Base-by-base conservation (phyloP, 2,329 filamentous ascomycete genomes). In the Hysterium pulicare region DNA sequence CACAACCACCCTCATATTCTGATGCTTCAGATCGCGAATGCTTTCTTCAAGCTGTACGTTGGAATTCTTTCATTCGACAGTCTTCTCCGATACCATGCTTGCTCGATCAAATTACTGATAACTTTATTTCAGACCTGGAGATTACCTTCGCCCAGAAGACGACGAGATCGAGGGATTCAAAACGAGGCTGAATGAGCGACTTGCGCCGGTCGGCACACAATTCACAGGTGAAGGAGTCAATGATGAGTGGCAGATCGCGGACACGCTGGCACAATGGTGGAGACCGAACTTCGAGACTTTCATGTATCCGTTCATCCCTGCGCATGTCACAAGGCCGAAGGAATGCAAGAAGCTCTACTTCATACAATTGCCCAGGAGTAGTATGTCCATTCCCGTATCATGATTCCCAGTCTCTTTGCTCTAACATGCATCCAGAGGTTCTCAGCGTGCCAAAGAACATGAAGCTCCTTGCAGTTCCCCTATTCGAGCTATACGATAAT, bases 261-360 rank as follows among this genome's bases (percentile, higher is more conserved):
- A 97, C 66, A 95, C 90, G 37, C 77, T 98, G 43, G 91, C 93
- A 41, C 90, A 96, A 72, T 98, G 93, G 93, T 98, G 91, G 90
- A 79, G 93, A 44, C 93, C 93, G 41, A 98, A 97, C 74, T 96
- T 97, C 66, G 93, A 98, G 76, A 97, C 93, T 2, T 97, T 97
- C 76, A 96, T 98, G 90, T 98, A 98, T 67, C 93, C 93, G 1
- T 98, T 96, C 69, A 85, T 97, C 44, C 93, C 93, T 6, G 89
- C 90, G 15, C 93, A 98, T 71, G 89, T 96, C 49, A 96, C 91
- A 15, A 78, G 93, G 40, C 93, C 93, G 6, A 98, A 98, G 75
- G 93, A 98, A 74, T 95, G 91, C 75, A 98, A 98, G 77, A 98
- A 98, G 77, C 78, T 97, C 32, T 98, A 97, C 70, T 90, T 97